phyloP scores from a whole-genome alignment of 1,139 yeast species.

The Oligophagozyma castellii region DNA sequence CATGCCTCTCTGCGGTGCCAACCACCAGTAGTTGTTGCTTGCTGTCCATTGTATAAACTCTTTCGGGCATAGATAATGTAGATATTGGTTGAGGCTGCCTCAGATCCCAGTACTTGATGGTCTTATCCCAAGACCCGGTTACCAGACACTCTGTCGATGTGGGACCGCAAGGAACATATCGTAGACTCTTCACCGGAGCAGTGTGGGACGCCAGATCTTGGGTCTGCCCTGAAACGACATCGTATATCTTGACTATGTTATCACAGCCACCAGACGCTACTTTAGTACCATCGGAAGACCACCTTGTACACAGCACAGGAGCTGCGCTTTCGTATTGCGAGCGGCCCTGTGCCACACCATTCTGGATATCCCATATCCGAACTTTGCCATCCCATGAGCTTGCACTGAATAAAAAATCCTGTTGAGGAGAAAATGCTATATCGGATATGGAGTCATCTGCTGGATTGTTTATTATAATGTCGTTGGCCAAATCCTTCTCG shows the following conservation, averaged over 20 bases:
- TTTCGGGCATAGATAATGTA: slow-evolving; percentile 72
- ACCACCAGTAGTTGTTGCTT: slow-evolving; percentile 73
- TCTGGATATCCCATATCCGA: slow-evolving; percentile 76
- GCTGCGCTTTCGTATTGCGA: slow-evolving; percentile 85
- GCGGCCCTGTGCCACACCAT: slow-evolving; percentile 58
- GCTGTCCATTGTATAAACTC: slow-evolving; percentile 84
- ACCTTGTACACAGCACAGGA: slow-evolving; percentile 71
- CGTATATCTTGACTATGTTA: slow-evolving; percentile 74
- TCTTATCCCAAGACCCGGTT: slow-evolving; percentile 94
- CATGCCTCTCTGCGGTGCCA: slow-evolving; percentile 84
- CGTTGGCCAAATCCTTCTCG: slow-evolving; percentile 61
- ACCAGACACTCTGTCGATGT: slow-evolving; percentile 73
- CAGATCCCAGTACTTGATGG: slow-evolving; percentile 68
- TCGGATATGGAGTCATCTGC: slow-evolving; percentile 92
- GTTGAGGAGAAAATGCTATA: slow-evolving; percentile 82
- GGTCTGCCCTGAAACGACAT: slow-evolving; percentile 66
- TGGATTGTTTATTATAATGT: slow-evolving; percentile 63
- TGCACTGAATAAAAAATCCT: slow-evolving; percentile 60
- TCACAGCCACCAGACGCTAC: slow-evolving; percentile 90
- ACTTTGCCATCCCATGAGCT: slow-evolving; percentile 96
- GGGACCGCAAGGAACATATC: slow-evolving; percentile 76
- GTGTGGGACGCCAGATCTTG: slow-evolving; percentile 83
- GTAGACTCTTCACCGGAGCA: slow-evolving; percentile 60
- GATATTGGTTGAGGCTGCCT: slow-evolving; percentile 77
- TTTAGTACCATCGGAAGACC: slow-evolving; percentile 79